Percentiles rank a stretch among this genome's conserved stretches.
phyloP scores from a whole-genome alignment of 1,284 basidiomycete genomes.

The Pseudomicrostroma phylloplanum region DNA sequence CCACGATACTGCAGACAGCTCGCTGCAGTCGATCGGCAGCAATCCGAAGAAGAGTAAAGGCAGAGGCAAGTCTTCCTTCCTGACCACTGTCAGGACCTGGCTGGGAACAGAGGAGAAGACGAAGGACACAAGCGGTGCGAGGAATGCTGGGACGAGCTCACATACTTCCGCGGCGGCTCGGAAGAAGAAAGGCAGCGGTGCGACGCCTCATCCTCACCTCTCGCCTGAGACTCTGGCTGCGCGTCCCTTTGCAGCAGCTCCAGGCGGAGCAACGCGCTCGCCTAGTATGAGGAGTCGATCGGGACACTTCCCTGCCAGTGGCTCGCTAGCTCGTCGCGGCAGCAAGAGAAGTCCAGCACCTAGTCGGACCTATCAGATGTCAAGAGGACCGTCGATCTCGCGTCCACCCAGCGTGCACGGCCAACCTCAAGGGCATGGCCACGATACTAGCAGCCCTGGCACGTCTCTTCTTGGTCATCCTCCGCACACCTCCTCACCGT shows the following conservation, averaged over 20 bases:
- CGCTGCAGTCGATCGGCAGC: slow-evolving; percentile 11
- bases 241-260: slow-evolving; percentile 4
- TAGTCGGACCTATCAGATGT: slow-evolving; percentile 5
- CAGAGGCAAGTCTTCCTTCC: slow-evolving; percentile 27
- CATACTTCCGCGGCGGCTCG: slow-evolving; percentile 60
- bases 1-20: background rate
- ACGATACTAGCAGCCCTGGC: slow-evolving; percentile 21
- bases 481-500: slow-evolving; percentile 10
- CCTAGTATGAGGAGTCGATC: background rate
- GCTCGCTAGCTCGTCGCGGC: slow-evolving; percentile 8
- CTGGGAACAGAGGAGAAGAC: slow-evolving; percentile 75
- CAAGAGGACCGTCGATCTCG: too few relatives aligned
- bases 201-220: background rate
- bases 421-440: background rate
- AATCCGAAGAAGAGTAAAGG: slow-evolving; percentile 24
- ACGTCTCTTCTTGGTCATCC: slow-evolving; percentile 26
- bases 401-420: background rate
- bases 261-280: background rate
- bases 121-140: slow-evolving; percentile 26
- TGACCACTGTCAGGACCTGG: slow-evolving; percentile 66
- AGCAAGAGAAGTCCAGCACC: slow-evolving; percentile 5
- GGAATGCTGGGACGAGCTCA: slow-evolving; percentile 79
- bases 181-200: slow-evolving; percentile 62
- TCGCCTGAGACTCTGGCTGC: background rate
- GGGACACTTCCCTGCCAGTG: background rate